Evolutionary conservation across 2,329 filamentous ascomycete species (phyloP), one percentile per base, ranked within the genome.

Genomic region (Alternaria atra): DNA sequence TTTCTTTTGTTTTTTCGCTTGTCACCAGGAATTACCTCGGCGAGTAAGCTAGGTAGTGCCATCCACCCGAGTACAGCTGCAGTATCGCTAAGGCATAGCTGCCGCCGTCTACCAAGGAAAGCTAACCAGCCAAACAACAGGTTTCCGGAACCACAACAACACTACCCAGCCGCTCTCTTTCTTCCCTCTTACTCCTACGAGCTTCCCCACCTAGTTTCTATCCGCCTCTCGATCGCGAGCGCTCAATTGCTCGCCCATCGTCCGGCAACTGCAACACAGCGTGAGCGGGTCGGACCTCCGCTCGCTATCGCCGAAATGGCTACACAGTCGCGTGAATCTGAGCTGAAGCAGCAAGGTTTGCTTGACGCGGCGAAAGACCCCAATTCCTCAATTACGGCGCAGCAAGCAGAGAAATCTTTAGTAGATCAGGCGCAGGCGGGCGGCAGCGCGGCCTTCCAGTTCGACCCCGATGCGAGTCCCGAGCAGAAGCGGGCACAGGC

Each of bases 401-500:
- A 91, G 40, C 88, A 90, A 65, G 91, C 91, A 32, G 86, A 97
- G 80, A 84, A 87, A 68, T 87, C 87, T 71, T 85, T 97, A 50
- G 85, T 97, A 27, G 84, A 91, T 55, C 89, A 97, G 78, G 92
- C 92, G 68, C 88, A 85, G 73, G 90, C 91, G 72, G 92, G 90
- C 12, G 95, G 95, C 42, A 87, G 91, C 25, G 82, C 90, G 30
- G 94, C 93, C 65, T 95, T 91, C 77, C 87, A 89, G 64, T 99
- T 98, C 81, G 87, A 99, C 75, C 93, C 95, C 1, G 82, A 97
- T 82, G 94, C 93, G 42, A 90, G 85, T 43, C 86, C 90, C 1
- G 92, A 93, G 77, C 86, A 97, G 79, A 99, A 99, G 83, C 90
- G 87, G 63, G 90, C 90, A 32, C 91, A 94, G 76, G 90, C 91